A percentile compares a stretch with the other conserved stretches of the same genome.
These are phyloP conservation scores for Fusarium citri DNA, from an alignment of 2,329 filamentous ascomycete genomes.

Conservation along the genomic window DNA sequence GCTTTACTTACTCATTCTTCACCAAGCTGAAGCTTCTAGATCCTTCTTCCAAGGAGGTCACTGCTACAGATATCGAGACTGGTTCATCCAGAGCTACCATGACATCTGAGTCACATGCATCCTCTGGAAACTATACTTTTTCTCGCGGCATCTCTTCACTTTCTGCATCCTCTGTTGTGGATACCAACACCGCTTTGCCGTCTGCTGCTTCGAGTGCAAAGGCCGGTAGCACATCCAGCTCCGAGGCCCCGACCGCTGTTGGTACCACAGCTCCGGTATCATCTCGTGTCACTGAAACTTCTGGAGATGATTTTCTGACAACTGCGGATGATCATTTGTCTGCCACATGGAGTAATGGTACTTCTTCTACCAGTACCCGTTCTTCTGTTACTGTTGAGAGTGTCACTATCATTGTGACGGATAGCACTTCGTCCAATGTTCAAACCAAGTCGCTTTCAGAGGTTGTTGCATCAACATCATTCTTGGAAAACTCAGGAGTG, in stretches of 20 bases:
- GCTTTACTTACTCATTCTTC: too few relatives aligned
- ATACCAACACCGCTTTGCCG: slow-evolving; percentile 2
- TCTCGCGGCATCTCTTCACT: slow-evolving; percentile 1
- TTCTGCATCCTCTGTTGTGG: slow-evolving; percentile 2
- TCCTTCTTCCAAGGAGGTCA: slow-evolving; percentile 2
- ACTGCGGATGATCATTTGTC: background rate
- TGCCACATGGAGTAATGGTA: background rate
- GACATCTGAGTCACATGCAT: background rate
- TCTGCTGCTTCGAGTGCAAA: slow-evolving; percentile 37
- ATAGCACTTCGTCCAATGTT: background rate
- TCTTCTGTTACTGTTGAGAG: background rate
- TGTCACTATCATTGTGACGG: background rate
- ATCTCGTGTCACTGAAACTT: background rate
- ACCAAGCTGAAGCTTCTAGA: slow-evolving; percentile 29
- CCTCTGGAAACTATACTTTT: background rate
- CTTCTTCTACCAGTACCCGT: slow-evolving; percentile 1
- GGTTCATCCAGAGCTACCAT: background rate
- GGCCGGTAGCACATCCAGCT: slow-evolving; percentile 31
- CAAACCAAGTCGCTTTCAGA: slow-evolving; percentile 1
- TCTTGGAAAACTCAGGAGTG: background rate
- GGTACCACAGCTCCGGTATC: slow-evolving; percentile 10
- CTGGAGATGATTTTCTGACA: background rate
- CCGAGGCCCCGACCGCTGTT: slow-evolving; percentile 7
- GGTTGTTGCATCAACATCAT: background rate
- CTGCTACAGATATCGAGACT: slow-evolving; percentile 1